Evolutionary conservation across 2,329 filamentous ascomycete species (phyloP).

Genomic region (Botrytis cinerea): DNA sequence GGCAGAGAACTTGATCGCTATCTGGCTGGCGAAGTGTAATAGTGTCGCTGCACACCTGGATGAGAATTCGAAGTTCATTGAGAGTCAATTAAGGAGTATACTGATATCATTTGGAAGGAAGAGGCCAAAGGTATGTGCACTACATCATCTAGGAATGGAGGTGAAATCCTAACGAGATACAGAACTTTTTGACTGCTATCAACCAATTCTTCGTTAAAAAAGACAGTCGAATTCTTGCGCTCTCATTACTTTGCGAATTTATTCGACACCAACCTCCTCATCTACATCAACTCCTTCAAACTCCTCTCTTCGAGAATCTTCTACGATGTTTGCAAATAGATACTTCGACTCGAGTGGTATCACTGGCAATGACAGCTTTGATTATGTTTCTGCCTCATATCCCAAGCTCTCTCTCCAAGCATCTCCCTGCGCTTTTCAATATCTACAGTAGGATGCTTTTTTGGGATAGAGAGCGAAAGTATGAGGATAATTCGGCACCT

Average conservation of each 20-base stretch:
- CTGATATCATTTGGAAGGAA: constrained; percentile 57
- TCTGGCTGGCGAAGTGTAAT: constrained; percentile 55
- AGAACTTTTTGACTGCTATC: constrained; percentile 67
- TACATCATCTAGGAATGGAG: constrained; percentile 17
- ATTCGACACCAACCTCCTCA: constrained; percentile 78
- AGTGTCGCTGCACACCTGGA: constrained; percentile 46
- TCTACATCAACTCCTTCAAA: constrained; percentile 70
- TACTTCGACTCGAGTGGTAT: constrained; percentile 75
- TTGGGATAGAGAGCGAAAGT: constrained; percentile 58
- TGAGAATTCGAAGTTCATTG: constrained; percentile 49
- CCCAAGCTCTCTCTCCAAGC: constrained; percentile 67
- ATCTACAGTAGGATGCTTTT: constrained; percentile 79
- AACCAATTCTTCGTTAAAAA: constrained; percentile 66
- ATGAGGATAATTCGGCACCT: constrained; percentile 18
- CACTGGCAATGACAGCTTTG: constrained; percentile 70
- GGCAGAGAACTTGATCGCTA: constrained; percentile 56
- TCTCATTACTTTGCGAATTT: constrained; percentile 71
- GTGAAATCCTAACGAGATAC: constrained; percentile 32
- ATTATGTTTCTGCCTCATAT: constrained; percentile 85
- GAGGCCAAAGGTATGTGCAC: constrained; percentile 59
- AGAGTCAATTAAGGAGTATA: constrained; percentile 49
- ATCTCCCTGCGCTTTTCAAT: constrained; percentile 74
- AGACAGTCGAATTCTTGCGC: constrained; percentile 61
- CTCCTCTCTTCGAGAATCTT: constrained; percentile 69
- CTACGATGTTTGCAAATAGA: constrained; percentile 75